These are phyloP conservation scores for Mucor indicus DNA, from an alignment of 371 early-diverging fungal species.

Conservation along the genomic window DNA sequence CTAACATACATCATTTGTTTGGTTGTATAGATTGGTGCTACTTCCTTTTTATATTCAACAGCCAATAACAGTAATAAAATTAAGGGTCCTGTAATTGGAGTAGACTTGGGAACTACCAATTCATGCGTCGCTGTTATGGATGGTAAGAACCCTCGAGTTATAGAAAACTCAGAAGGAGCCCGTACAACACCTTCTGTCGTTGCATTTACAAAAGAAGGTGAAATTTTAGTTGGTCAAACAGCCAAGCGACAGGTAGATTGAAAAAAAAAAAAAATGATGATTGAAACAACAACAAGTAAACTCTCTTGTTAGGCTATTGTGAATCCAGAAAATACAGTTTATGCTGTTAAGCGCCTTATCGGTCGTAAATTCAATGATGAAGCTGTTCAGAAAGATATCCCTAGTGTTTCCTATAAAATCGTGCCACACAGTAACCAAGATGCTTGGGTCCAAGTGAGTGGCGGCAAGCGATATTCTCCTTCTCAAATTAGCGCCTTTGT, in stretches of 20 bases:
- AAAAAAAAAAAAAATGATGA: neutral
- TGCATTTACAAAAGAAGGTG: slow-evolving; percentile 89
- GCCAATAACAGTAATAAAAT: no score
- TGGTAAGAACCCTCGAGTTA: slow-evolving; percentile 94
- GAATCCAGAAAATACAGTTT: slow-evolving; percentile 93
- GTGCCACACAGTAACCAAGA: slow-evolving; percentile 91
- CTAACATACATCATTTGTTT: no score
- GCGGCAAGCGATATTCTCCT: slow-evolving; percentile 93
- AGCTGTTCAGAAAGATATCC: slow-evolving; percentile 83
- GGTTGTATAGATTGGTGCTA: slow-evolving; percentile 17
- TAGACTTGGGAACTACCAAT: slow-evolving; percentile 99
- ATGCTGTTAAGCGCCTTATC: slow-evolving; percentile 95
- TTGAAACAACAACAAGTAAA: no score
- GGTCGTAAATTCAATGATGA: slow-evolving; percentile 91
- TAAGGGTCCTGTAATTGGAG: slow-evolving; percentile 92
- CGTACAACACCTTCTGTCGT: slow-evolving; percentile 98
- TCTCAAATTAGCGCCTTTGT: slow-evolving; percentile 94
- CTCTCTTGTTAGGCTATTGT: slow-evolving; percentile 89
- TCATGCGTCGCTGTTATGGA: slow-evolving; percentile 98
- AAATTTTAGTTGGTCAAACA: slow-evolving; percentile 92
- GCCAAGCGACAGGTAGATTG: slow-evolving; percentile 93
- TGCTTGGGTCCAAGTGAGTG: slow-evolving; percentile 95
- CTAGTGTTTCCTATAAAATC: slow-evolving; percentile 90
- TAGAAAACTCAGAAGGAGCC: slow-evolving; percentile 95
- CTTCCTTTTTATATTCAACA: no score